Percentiles rank a stretch among this genome's conserved stretches.
These are phyloP conservation scores for Wilcoxina mikolae DNA, from an alignment of 495 filamentous ascomycete genomes.

Conservation along the genomic window DNA sequence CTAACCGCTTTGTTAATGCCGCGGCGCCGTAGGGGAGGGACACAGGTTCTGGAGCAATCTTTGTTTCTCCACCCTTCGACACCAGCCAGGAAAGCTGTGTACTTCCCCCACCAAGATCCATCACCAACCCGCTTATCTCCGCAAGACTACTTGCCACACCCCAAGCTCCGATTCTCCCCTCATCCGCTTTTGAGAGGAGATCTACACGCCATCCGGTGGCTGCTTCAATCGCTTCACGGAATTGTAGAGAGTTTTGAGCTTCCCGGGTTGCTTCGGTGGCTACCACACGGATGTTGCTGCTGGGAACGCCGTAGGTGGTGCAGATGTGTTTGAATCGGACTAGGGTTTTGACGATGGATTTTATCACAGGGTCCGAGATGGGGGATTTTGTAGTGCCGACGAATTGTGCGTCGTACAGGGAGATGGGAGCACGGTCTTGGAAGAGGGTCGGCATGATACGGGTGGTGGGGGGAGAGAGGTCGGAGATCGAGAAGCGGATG, in stretches of 20 bases:
- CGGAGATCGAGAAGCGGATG: constrained; percentile 82
- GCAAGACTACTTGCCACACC: constrained; percentile 65
- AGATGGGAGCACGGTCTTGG: constrained; percentile 62
- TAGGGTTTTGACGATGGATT: constrained; percentile 46
- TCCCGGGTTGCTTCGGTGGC: constrained; percentile 81
- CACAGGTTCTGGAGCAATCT: constrained; percentile 36
- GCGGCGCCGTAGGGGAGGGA: constrained; percentile 79
- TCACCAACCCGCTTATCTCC: constrained; percentile 53
- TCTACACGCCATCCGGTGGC: constrained; percentile 51
- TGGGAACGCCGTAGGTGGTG: constrained; percentile 45
- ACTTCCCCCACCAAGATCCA: constrained; percentile 83
- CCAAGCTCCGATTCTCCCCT: constrained; percentile 69
- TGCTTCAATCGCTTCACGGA: constrained; percentile 46
- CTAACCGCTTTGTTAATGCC: constrained; percentile 50
- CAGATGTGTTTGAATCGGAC: constrained; percentile 62
- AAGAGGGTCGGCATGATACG: constrained; percentile 65
- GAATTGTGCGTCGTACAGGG: constrained; percentile 68
- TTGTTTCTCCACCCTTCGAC: constrained; percentile 38
- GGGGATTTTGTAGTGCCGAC: constrained; percentile 33
- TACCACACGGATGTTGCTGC: constrained; percentile 51
- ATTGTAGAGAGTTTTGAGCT: constrained; percentile 55
- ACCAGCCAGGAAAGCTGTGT: constrained; percentile 80
- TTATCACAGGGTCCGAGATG: constrained; percentile 51
- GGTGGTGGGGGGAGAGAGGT: constrained; percentile 51
- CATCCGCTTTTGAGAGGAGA: constrained; percentile 61